Conservation (phyloP, 345 rosid genomes). For the Eucalyptus tenuipes region DNA sequence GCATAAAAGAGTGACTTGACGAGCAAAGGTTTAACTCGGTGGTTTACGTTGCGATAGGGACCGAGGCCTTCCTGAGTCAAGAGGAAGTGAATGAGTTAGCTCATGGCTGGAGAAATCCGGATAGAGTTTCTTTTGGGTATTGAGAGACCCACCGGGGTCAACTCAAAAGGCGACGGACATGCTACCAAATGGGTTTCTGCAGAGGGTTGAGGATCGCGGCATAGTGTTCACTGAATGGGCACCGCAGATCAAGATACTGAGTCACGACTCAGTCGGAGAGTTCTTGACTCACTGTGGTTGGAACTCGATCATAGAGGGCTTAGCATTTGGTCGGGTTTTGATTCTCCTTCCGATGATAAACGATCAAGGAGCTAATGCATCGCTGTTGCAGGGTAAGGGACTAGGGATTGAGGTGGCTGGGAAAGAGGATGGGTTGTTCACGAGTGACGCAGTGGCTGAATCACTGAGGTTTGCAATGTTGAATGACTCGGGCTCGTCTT, state of each 20-base stretch:
- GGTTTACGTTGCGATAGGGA: conserved; percentile 23
- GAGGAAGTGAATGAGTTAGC: conserved; percentile 16
- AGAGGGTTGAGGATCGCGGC: conserved; percentile 11
- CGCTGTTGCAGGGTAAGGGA: conserved; percentile 6
- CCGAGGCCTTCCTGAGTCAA: conserved; percentile 11
- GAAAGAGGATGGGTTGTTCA: conserved; percentile 19
- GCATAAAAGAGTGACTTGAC: conserved; percentile 19
- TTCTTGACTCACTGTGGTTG: conserved; percentile 23
- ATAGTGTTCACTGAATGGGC: conserved; percentile 23
- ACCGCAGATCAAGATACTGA: conserved; percentile 21
- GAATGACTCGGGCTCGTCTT: not conserved
- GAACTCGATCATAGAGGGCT: conserved; percentile 13
- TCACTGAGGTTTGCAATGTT: conserved; percentile 14
- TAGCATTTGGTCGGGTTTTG: conserved; percentile 2
- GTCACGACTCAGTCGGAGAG: conserved; percentile 23
- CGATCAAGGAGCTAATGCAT: conserved; percentile 28
- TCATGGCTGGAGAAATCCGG: conserved; percentile 22
- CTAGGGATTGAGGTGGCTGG: conserved; percentile 7
- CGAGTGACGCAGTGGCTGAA: conserved; percentile 5
- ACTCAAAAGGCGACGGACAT: conserved; percentile 4
- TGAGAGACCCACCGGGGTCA: conserved; percentile 5
- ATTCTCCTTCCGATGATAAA: not conserved
- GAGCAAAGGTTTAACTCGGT: not conserved
- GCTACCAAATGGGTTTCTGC: conserved; percentile 21
- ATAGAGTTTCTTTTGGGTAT: conserved; percentile 28